Evolutionary conservation across 768 basidiomycete species (phyloP), one percentile per base, ranked within the genome.

Genomic region (Hericium coralloides): DNA sequence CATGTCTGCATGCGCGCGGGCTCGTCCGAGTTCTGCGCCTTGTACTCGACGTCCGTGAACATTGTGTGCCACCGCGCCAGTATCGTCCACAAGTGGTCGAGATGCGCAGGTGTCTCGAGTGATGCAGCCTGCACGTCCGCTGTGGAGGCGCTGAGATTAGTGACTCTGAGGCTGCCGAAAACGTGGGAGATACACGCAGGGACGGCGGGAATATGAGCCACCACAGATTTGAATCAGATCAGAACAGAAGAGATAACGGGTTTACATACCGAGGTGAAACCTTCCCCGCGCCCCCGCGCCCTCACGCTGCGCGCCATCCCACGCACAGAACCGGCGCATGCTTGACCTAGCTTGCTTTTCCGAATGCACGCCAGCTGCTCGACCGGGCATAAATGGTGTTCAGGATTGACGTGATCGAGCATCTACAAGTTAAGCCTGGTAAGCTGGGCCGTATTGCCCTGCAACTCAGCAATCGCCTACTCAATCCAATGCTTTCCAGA

Each of bases 11-110:
- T 95, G 37, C 98, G 81, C 6, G 95, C 95, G 1, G 92, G 89
- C 74, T 99, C 95, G 66, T 99, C 95, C 8, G 95, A 95, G n/a
- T 85, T 88, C 70, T 99, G 97, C 0, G 97, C 94, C 74, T 95
- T 98, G 79, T 98, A 99, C 67, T 93, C 80, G 38, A 87, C 76
- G 18, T 77, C 76, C 0, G 91, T 86, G 50, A 99, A 78, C 38
- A 95, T 97, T 2, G 94, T 95, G 70, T 99, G 97, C 70, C 97
- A 99, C 3, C 98, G 77, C n/a, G 89, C 87, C 52, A 99, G 79
- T 18, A 91, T 89, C 8, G 86, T 80, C 78, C 98, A 98, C 75
- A 98, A 99, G 10, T 91, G 91, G 61, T 94, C 87, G 25, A 97
- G 75, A 62, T 90, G 90, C 4, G 79, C 72, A 7, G 85, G 81